These are phyloP conservation scores for Acanthamoeba culbertsoni DNA, from an alignment of 208 protist genomes.

Conservation along the genomic window DNA sequence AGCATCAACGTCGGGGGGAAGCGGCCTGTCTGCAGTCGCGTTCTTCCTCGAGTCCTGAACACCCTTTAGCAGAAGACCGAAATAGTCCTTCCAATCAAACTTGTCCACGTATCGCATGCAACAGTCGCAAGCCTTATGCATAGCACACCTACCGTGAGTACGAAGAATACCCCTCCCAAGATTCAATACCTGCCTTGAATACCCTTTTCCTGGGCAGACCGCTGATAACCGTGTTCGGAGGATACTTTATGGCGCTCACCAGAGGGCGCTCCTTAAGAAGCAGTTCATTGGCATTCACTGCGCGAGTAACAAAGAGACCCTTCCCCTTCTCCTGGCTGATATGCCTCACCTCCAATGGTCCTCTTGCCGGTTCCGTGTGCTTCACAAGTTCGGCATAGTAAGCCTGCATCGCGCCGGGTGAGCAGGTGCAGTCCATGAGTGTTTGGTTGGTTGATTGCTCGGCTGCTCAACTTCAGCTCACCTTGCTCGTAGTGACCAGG, in stretches of 20 bases:
- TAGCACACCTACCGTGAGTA: not conserved
- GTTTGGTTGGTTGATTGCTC: too few relatives aligned
- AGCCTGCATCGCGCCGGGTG: not conserved
- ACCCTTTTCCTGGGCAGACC: not conserved
- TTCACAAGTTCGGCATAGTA: not conserved
- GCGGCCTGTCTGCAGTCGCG: not conserved
- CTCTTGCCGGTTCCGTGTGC: not conserved
- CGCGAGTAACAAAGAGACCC: not conserved
- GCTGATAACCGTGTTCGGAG: not conserved
- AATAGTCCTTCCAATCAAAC: slow-evolving; percentile 14
- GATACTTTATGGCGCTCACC: not conserved
- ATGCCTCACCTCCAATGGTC: not conserved
- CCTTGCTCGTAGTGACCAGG: not conserved
- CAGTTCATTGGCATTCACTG: not conserved
- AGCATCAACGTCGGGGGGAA: not conserved
- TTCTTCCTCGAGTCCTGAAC: not conserved
- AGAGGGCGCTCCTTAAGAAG: not conserved
- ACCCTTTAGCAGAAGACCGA: not conserved
- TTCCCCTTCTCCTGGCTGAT: not conserved
- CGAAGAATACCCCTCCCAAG: not conserved
- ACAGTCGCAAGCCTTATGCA: not conserved
- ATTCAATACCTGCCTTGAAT: not conserved
- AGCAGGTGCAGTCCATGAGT: not conserved
- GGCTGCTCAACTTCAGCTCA: too few relatives aligned
- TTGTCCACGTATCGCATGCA: slow-evolving; percentile 18